Evolutionary conservation across 495 filamentous ascomycete genomes (phyloP), one percentile per base, ranked within the genome.

Genomic region (Aspergillus affinis): DNA sequence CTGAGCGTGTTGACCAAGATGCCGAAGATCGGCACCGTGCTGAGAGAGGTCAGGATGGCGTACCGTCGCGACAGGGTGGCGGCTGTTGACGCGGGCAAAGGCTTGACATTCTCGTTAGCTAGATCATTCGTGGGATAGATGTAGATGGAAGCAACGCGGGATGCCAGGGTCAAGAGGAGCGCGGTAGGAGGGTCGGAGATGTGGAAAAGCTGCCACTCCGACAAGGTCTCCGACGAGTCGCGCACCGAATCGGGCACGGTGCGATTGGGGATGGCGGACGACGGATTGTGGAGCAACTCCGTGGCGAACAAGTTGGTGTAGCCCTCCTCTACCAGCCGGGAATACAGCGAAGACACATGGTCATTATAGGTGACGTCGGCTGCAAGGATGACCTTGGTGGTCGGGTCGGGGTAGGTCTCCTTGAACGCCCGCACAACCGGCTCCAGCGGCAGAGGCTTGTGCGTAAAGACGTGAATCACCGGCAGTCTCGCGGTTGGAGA

Each of bases 1-100:
- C 88, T 92, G 23, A 98, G 83, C 0, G 95, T 98, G 72, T 97
- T 97, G 74, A 98, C 90, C 3, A 98, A 77, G 61, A 98, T 95
- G 4, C 94, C 94, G 65, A 96, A 91, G 50, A 97, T 86, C 2
- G 89, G 83, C 2, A 84, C 88, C 0, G 89, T 90, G n/a, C 84
- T 84, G 12, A 97, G 82, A n/a, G 82, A 85, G 1, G 92, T 89
- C 36, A 97, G 75, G 57, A 93, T 85, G 2, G 87, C 95, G 70
- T 98, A 98, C 48, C 94, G 89, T 5, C 93, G 87, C 52, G 89
- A 87, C 58, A 98, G 83, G 29, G 88, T 80, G 3, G 76, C 74
- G 2, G 77, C 62, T n/a, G 84, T 82, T 29, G 78, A 78, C 30
- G 79, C 77, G n/a, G 75, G 73, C 30, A 81, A 62, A 26, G 78